phyloP scores from a whole-genome alignment of 495 filamentous ascomycete species.

The Penicillium soppii region DNA sequence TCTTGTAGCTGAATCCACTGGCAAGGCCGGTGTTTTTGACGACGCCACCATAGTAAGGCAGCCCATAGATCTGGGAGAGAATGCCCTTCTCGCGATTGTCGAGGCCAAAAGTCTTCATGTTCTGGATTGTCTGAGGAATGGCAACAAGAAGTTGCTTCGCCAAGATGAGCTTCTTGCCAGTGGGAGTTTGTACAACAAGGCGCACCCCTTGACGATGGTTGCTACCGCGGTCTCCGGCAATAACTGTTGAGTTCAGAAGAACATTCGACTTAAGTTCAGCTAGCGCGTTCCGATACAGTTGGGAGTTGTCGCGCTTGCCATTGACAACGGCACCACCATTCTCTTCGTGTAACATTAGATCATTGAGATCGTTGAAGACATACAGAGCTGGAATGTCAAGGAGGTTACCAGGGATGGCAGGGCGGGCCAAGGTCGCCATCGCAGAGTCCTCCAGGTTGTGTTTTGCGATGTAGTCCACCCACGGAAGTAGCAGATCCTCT shows the following conservation, averaged over 20 bases:
- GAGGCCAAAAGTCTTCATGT: conserved; percentile 37
- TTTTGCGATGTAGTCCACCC: conserved; percentile 47
- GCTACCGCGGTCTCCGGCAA: conserved; percentile 23
- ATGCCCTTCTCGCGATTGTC: conserved; percentile 29
- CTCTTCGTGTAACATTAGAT: conserved; percentile 17
- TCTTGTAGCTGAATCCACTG: conserved; percentile 7
- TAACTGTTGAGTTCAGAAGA: conserved; percentile 30
- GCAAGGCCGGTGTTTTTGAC: conserved; percentile 43
- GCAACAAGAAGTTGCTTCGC: conserved; percentile 49
- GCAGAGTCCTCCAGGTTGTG: conserved; percentile 34
- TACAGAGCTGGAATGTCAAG: conserved; percentile 29
- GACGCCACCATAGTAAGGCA: conserved; percentile 45
- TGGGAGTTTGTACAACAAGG: conserved; percentile 32
- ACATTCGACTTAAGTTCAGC: conserved; percentile 27
- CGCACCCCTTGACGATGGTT: conserved; percentile 13
- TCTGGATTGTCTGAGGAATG: conserved; percentile 37
- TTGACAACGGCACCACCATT: conserved; percentile 22
- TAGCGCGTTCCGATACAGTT: conserved; percentile 40
- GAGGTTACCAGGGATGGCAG: conserved; percentile 39
- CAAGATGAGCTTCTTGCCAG: conserved; percentile 34
- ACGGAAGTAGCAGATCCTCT: conserved; percentile 49
- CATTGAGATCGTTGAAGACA: conserved; percentile 26
- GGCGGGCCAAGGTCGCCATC: conserved; percentile 23
- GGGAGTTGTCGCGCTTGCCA: conserved; percentile 33
- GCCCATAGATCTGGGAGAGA: conserved; percentile 30